Base-by-base conservation (phyloP, 768 basidiomycete genomes). In the Chalciporus pseudorubinellus region DNA sequence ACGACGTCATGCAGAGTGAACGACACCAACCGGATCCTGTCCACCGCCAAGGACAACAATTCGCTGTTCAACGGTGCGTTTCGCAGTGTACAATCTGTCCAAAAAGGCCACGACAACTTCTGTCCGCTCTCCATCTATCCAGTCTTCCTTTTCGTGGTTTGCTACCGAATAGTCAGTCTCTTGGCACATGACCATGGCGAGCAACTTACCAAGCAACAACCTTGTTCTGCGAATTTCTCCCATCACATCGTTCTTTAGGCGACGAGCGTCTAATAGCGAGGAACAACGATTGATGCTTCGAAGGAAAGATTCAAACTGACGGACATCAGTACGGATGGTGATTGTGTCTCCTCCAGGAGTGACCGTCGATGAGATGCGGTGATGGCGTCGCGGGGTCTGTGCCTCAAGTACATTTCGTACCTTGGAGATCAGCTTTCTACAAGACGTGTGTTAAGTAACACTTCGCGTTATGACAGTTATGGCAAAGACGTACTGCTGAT, bases 251-350 rank as follows among this genome's bases (percentile, higher is more conserved):
- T 91, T 95, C 71, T 95, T 89, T 34, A 98, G 70, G 20, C 95
- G 77, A 48, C 93, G 79, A 3, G 94, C 94, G 62, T 99, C 97
- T 28, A 94, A 69, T 6, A 98, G 74, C 4, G 88, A 94, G 11
- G 87, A 87, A 59, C 85, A 85, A 28, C 84, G 81, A 53, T 77
- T 81, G 62, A 98, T 93, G 50, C 92, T 91, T 28, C 84, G 81
- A 45, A 98, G 72, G 68, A 98, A 98, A 0, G 85, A 87, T 58
- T 98, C 95, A 59, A 98, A 98, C 50, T 94, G 87, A 41, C 85
- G 84, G 8, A 80, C 60, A 60, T 88, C 83, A 1, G 93, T 95
- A 26, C 83, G 82, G 51, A 89, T 84, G 2, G 91, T 94, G 60
- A 95, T 94, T 9, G 76, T 74, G 58, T 90, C 90, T 43, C 65